Evolutionary conservation across 225 moss, liverwort and hornwort species (phyloP).

Genomic region (Thuidium tamariscinum): DNA sequence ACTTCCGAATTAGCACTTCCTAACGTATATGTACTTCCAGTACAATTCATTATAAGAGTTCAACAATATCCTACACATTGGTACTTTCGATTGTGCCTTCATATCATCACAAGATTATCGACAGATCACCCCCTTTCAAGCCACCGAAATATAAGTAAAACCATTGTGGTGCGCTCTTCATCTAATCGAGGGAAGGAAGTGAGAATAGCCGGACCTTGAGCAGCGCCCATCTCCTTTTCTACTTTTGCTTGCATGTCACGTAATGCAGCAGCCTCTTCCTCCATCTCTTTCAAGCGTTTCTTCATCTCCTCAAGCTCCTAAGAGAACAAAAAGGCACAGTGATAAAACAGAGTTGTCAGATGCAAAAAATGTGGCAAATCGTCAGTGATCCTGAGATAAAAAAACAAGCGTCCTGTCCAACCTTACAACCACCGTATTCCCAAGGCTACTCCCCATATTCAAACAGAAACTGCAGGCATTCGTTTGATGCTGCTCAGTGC

Average conservation of each 20-base stretch:
- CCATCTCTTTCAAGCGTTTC: constrained; percentile 84
- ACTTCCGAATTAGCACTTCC: not conserved
- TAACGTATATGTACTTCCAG: not conserved
- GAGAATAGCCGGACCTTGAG: constrained; percentile 42
- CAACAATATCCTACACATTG: not conserved
- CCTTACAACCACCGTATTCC: not conserved
- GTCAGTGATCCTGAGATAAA: not conserved
- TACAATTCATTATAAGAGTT: not conserved
- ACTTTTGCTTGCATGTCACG: constrained; percentile 93
- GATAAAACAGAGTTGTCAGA: not conserved
- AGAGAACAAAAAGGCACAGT: not conserved
- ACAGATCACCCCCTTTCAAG: not conserved
- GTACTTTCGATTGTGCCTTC: not conserved
- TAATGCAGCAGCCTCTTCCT: constrained; percentile 78
- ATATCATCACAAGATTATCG: not conserved
- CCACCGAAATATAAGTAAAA: not conserved
- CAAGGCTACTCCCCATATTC: not conserved
- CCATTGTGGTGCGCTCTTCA: not conserved
- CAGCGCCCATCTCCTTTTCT: constrained; percentile 81
- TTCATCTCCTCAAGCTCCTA: constrained; percentile 94
- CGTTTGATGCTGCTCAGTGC: not conserved
- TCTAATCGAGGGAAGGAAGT: not conserved
- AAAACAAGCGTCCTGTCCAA: not conserved
- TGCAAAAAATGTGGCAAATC: not conserved
- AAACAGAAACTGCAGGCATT: not conserved